A percentile compares a stretch with the other conserved stretches of the same genome.
Evolutionary conservation across 371 early-diverging fungal species (phyloP).

Genomic region (Smittium culicis): DNA sequence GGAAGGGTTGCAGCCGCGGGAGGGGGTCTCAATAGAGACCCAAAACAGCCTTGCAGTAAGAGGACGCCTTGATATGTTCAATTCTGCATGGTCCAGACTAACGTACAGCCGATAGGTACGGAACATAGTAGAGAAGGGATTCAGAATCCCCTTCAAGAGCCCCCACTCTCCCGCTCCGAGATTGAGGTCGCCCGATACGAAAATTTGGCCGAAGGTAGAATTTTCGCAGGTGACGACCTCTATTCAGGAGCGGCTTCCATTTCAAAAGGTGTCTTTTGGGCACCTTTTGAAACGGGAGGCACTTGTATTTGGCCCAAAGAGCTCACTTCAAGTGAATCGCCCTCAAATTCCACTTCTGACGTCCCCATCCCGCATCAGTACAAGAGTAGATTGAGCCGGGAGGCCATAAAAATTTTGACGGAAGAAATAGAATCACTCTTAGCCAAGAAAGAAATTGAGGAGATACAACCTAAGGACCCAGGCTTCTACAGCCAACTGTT

Average conservation of each 20-base stretch:
- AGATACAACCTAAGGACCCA: background rate
- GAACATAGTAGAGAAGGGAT: background rate
- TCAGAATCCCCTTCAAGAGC: background rate
- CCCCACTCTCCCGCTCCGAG: background rate
- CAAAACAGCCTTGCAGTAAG: background rate
- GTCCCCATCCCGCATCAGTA: background rate
- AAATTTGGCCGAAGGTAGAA: too few relatives aligned
- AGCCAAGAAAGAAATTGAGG: background rate
- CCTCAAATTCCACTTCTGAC: too few relatives aligned
- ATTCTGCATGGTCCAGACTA: background rate
- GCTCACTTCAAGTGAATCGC: too few relatives aligned
- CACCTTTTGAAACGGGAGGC: too few relatives aligned
- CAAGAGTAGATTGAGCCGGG: background rate
- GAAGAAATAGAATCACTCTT: background rate
- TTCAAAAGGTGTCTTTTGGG: too few relatives aligned
- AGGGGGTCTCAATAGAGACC: background rate
- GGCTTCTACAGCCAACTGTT: constrained; percentile 9
- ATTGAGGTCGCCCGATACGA: too few relatives aligned
- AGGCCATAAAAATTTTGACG: background rate
- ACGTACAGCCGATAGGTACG: background rate
- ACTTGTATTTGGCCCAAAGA: too few relatives aligned
- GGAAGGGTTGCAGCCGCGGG: background rate
- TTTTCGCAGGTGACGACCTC: too few relatives aligned
- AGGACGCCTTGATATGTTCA: background rate
- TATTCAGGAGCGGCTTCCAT: too few relatives aligned